Percentiles rank a stretch among this genome's conserved stretches.
These are phyloP conservation scores for Sphagnum tenellum DNA, from an alignment of 225 moss, liverwort and hornwort genomes.

Conservation along the genomic window DNA sequence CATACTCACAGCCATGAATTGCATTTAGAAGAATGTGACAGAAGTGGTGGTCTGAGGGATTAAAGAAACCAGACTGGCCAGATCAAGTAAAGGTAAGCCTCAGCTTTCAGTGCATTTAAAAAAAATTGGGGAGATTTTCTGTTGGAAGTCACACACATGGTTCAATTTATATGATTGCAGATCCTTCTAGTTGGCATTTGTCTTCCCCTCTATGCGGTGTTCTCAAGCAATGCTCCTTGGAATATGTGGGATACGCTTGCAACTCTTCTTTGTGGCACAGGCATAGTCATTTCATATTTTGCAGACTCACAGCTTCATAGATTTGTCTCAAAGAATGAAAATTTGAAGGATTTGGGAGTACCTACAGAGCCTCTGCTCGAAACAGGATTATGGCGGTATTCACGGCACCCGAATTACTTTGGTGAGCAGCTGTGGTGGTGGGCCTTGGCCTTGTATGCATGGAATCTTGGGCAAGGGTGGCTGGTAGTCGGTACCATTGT, in stretches of 20 bases:
- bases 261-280: slow-evolving; percentile 33
- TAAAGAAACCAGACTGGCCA: no score
- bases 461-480: slow-evolving; percentile 67
- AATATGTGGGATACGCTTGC: slow-evolving; percentile 56
- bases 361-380: slow-evolving; percentile 48
- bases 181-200: slow-evolving; percentile 75
- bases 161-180: slow-evolving; percentile 13
- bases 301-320: slow-evolving; percentile 70
- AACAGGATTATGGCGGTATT: slow-evolving; percentile 70
- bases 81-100: no score
- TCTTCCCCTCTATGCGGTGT: slow-evolving; percentile 64
- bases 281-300: slow-evolving; percentile 46
- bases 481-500: slow-evolving; percentile 57
- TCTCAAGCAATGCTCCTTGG: slow-evolving; percentile 43
- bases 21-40: no score
- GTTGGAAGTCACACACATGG: no score
- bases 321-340: slow-evolving; percentile 52
- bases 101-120: no score
- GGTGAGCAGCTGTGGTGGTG: slow-evolving; percentile 99
- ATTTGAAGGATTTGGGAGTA: slow-evolving; percentile 43
- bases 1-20: no score
- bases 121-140: no score
- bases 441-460: slow-evolving; percentile 73
- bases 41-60: no score
- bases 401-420: slow-evolving; percentile 94